A percentile compares a stretch with the other conserved stretches of the same genome.
phyloP scores from a whole-genome alignment of 176 grass and related monocot genomes.

The Ampelocalamus luodianensis region DNA sequence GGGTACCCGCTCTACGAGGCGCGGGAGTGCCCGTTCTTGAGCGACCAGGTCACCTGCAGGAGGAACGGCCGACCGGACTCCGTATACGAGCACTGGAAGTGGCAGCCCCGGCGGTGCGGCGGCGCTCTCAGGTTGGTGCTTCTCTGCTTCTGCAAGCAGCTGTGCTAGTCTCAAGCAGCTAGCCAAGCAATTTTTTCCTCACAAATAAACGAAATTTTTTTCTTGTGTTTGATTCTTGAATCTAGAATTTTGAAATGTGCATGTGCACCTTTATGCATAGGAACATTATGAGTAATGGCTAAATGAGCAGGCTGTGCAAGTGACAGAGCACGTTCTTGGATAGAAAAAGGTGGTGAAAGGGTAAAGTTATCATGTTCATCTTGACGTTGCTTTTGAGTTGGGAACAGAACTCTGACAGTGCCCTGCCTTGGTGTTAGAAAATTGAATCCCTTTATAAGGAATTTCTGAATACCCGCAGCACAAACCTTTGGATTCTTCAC shows the following conservation, averaged over 20 bases:
- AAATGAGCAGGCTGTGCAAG: not conserved
- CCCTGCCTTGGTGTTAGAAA: not conserved
- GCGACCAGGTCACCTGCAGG: slow-evolving; percentile 71
- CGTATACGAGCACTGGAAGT: slow-evolving; percentile 69
- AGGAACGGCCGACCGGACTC: slow-evolving; percentile 63
- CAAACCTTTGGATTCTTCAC: no score
- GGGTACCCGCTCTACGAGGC: slow-evolving; percentile 57
- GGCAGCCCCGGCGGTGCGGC: slow-evolving; percentile 49
- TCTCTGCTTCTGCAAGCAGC: not conserved
- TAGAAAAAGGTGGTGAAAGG: not conserved
- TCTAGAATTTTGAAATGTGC: not conserved
- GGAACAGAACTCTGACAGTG: no score
- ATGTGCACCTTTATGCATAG: not conserved
- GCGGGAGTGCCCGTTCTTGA: slow-evolving; percentile 63
- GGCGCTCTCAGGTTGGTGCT: slow-evolving; percentile 8
- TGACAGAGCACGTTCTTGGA: not conserved
- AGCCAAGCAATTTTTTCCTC: not conserved
- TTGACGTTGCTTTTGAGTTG: not conserved
- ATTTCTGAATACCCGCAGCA: not conserved
- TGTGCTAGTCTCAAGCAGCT: not conserved
- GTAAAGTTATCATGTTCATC: no score
- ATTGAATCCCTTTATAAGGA: not conserved
- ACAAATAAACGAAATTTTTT: not conserved
- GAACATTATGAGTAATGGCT: not conserved
- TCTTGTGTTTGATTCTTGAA: not conserved